Base-by-base conservation (phyloP, 352 stramenopile genomes). In the Lagenidium sp. region DNA sequence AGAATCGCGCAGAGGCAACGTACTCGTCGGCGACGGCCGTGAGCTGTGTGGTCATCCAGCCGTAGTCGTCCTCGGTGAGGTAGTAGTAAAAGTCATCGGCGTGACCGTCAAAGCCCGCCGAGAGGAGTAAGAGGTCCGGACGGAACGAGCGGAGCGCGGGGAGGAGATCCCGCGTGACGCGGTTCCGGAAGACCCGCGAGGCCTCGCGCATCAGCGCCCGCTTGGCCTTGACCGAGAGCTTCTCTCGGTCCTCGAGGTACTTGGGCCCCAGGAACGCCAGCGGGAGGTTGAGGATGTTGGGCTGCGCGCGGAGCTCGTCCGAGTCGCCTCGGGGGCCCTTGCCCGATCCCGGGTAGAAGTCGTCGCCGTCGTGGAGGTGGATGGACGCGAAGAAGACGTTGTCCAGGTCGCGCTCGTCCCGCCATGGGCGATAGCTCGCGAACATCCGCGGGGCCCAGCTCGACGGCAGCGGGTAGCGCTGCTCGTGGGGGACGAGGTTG, bases 21-120 rank as follows among this genome's bases (percentile, higher is more conserved):
- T 89, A 98, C 67, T 95, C 89, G 55, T 96, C 82, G 2, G 90
- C 89, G 52, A 98, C 77, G 41, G 87, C 67, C 30, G 82, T 57
- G 41, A 97, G 70, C 60, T 91, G 62, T 24, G 78, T 65, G 12
- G 85, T 92, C 44, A 89, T 59, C 82, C 81, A 96, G 18, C 54
- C 60, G 59, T 94, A 95, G 65, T 96, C 86, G 42, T 90, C 70
- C 26, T 86, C 62, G 42, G 58, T 87, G 15, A 96, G 59, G 37
- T 62, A 79, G 35, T 85, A 79, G 59, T 83, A 81, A 40, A 80
- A 79, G 20, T 85, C 73, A 30, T 85, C 63, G 6, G 66, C 66
- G 31, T 80, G 68, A 36, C 65, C 73, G 24, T 85, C 73, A 41
- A 85, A 85, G 11, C 73, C 73, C 11, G 73, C 64, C n/a, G 73